Conservation (phyloP, 176 grass and related monocot genomes). For the Rhynchospora pubera region DNA sequence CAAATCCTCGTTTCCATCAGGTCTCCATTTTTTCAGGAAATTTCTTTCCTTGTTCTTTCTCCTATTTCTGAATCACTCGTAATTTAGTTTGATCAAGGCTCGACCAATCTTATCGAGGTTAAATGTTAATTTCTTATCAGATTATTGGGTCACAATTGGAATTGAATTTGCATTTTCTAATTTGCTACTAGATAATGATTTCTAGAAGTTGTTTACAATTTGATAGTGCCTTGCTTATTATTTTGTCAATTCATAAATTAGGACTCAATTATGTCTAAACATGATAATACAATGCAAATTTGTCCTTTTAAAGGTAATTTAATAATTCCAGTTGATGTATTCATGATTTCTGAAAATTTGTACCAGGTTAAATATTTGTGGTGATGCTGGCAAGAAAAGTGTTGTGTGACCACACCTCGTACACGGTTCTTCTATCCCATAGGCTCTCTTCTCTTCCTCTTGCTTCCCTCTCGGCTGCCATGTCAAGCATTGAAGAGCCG, state of each 20-base stretch:
- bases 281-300: neutral
- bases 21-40: neutral
- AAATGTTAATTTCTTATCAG: neutral
- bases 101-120: neutral
- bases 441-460: neutral
- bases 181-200: neutral
- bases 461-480: neutral
- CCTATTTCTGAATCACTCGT: neutral
- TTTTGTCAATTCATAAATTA: neutral
- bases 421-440: neutral
- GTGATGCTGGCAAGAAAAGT: conserved; percentile 13
- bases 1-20: neutral
- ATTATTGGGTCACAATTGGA: neutral
- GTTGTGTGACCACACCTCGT: neutral
- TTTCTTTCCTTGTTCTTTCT: neutral
- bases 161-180: neutral
- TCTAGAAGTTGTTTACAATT: neutral
- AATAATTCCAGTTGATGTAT: neutral
- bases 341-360: neutral
- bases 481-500: conserved; percentile 11
- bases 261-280: neutral
- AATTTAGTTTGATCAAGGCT: too few relatives aligned
- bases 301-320: neutral
- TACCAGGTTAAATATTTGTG: conserved; percentile 7
- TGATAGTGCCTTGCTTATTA: neutral